Base-by-base conservation (phyloP, 257 asterid genomes). In the Petunia secreta region DNA sequence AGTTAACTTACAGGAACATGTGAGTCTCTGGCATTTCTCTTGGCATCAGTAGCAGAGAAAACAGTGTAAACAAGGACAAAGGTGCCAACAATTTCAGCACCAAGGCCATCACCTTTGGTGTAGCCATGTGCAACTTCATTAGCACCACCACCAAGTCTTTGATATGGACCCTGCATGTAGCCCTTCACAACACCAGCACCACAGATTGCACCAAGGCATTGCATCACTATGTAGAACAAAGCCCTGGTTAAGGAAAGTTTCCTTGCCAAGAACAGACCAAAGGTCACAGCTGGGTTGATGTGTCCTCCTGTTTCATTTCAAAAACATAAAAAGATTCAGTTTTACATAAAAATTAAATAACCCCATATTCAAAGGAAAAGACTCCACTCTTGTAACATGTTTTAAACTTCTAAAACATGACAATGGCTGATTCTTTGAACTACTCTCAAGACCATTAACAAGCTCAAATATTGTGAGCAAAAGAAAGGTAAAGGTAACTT, bases 171-270 rank as follows among this genome's bases (percentile, higher is more conserved):
- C 62, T 58, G 68, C 93, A 85, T 82, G 87, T 81, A 90, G 0
- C 94, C 97, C 87, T 90, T 91, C 25, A 91, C 91, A 85, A 91
- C 91, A 10, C 94, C 96, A 53, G 92, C 96, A 71, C 96, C 96
- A 39, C 96, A 91, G 14, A 91, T 84, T 74, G 94, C 94, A 40
- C 96, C 94, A 10, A 91, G 87, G 85, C 93, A 89, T 81, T 91
- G 94, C 94, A 89, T 91, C 87, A 89, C 89, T 0, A 89, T 86
- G 89, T 89, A 91, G 88, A 88, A 89, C 7, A 91, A 0, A 10
- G 92, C 89, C 86, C 96, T 81, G 4, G 89, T 91, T 84, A 91
- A 67, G 43, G 96, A 91, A 7, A 91, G 87, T 83, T 91, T 91
- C 78, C 96, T 86, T 63, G 93, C 93, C 77, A 91, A 75, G 88